phyloP scores from a whole-genome alignment of 805 yeast species.

The Schwanniomyces occidentalis region DNA sequence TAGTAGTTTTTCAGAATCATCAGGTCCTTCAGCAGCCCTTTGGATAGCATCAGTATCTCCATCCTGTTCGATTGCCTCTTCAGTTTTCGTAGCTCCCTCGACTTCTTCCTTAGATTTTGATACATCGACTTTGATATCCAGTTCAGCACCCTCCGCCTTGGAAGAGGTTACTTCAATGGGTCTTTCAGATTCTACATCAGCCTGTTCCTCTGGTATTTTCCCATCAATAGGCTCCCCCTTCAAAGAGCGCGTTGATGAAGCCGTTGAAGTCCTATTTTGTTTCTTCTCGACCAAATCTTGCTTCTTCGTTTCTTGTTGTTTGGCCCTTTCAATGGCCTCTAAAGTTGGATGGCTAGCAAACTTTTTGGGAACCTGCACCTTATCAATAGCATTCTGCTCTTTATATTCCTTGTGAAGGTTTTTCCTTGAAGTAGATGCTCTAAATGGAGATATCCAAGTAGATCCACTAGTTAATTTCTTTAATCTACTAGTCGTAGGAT shows the following conservation, averaged over 20 bases:
- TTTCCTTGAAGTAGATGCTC: constrained; percentile 25
- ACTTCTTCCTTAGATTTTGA: constrained; percentile 13
- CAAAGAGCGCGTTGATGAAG: too few relatives aligned
- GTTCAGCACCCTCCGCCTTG: constrained; percentile 4
- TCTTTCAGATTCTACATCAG: constrained; percentile 18
- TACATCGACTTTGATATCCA: constrained; percentile 6
- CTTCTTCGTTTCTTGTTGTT: constrained; percentile 12
- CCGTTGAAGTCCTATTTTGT: constrained; percentile 15
- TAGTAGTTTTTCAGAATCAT: constrained; percentile 11
- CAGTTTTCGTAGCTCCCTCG: constrained; percentile 11
- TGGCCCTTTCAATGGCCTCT: constrained; percentile 26
- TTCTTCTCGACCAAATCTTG: constrained; percentile 38
- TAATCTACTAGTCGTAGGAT: constrained; percentile 15
- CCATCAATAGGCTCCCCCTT: constrained; percentile 29
- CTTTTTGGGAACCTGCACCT: constrained; percentile 40
- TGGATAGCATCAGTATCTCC: constrained; percentile 27
- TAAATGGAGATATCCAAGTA: constrained; percentile 46
- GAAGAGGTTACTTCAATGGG: too few relatives aligned
- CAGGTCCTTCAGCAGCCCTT: constrained; percentile 18
- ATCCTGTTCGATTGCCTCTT: constrained; percentile 13
- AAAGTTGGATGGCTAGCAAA: constrained; percentile 41
- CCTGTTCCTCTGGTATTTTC: constrained; percentile 12
- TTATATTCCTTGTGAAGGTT: constrained; percentile 37
- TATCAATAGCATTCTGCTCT: constrained; percentile 32
- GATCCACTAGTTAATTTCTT: constrained; percentile 31